These are phyloP conservation scores for Acanthamoeba culbertsoni DNA, from an alignment of 208 protist species.

Conservation along the genomic window DNA sequence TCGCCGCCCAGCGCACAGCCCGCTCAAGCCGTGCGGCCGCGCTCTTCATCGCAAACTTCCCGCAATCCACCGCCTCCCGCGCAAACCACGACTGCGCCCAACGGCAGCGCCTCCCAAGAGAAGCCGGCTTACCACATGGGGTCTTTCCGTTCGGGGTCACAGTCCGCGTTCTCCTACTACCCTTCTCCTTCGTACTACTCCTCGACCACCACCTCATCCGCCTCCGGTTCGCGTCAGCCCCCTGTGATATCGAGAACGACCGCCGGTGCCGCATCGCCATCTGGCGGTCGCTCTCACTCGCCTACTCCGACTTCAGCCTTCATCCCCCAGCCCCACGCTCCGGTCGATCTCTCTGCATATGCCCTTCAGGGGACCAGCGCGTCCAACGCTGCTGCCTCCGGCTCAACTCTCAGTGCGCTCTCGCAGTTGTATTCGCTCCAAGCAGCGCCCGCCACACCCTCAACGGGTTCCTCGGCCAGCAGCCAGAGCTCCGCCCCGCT, in stretches of 20 bases:
- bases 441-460: too few species aligned
- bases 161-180: background rate
- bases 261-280: background rate
- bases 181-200: conserved; percentile 1
- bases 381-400: background rate
- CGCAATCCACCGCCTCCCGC: background rate
- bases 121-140: conserved; percentile 3
- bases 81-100: background rate
- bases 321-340: background rate
- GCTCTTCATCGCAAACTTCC: background rate
- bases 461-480: too few species aligned
- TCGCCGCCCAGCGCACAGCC: background rate
- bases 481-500: too few species aligned
- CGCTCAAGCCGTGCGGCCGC: background rate
- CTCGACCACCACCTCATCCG: background rate
- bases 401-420: too few species aligned
- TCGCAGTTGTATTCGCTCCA: background rate
- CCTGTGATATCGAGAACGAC: background rate
- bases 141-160: background rate
- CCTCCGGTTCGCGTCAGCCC: background rate
- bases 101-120: background rate
- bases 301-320: background rate
- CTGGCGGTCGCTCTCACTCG: background rate
- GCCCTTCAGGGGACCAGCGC: too few species aligned
- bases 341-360: too few species aligned